Evolutionary conservation across 768 basidiomycete species (phyloP).

Genomic region (Mycena galericulata): DNA sequence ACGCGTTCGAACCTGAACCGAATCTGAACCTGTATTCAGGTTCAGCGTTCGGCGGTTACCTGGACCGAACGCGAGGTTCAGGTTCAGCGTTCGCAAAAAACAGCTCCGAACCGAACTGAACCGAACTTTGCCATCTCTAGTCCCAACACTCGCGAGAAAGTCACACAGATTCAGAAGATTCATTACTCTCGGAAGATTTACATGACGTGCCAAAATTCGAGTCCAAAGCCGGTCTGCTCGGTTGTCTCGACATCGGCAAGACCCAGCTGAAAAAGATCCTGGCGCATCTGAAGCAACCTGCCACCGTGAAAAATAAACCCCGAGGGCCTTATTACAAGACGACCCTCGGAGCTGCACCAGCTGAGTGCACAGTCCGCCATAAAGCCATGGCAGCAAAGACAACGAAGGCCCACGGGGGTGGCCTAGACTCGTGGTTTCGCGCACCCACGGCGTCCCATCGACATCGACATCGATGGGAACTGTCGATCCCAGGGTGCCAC

Average conservation of each 20-base stretch:
- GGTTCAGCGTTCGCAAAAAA: no score
- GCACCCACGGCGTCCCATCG: not conserved
- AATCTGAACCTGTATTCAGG: not conserved
- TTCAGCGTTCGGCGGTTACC: no score
- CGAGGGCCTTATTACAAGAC: constrained; percentile 1
- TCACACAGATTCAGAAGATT: not conserved
- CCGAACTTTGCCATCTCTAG: no score
- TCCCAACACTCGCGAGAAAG: not conserved
- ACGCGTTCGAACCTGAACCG: no score
- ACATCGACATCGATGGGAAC: not conserved
- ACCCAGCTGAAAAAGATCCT: not conserved
- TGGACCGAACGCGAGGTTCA: no score
- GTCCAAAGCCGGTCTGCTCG: not conserved
- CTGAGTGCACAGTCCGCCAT: not conserved
- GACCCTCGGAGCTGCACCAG: not conserved
- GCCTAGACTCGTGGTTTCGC: not conserved
- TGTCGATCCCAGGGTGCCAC: no score
- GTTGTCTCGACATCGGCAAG: not conserved
- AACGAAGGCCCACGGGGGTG: not conserved
- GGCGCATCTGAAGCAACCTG: not conserved
- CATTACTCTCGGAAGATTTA: not conserved
- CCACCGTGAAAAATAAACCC: not conserved
- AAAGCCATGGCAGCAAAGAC: not conserved
- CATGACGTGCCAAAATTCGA: not conserved
- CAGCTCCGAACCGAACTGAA: no score